These are phyloP conservation scores for Talaromyces thailandensis DNA, from an alignment of 495 filamentous ascomycete genomes.

Conservation along the genomic window DNA sequence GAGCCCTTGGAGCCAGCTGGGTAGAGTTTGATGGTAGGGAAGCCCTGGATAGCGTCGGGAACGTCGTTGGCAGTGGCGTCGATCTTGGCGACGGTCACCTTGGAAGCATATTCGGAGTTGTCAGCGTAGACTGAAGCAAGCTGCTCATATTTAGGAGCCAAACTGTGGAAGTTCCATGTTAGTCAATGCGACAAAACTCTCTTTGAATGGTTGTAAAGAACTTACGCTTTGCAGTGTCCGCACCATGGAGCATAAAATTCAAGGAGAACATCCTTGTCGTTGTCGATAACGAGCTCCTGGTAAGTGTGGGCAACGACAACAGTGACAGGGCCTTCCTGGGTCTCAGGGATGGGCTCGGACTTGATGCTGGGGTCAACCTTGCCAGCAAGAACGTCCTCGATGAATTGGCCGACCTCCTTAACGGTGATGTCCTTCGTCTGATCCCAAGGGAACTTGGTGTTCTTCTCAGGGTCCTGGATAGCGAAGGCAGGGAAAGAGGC, in stretches of 20 bases:
- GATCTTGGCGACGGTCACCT: constrained; percentile 94
- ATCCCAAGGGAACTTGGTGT: constrained; percentile 93
- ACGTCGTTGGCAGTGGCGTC: constrained; percentile 96
- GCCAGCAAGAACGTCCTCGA: constrained; percentile 78
- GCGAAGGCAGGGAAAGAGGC: constrained; percentile 95
- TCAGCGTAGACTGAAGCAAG: constrained; percentile 73
- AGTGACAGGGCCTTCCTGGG: constrained; percentile 79
- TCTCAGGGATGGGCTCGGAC: constrained; percentile 94
- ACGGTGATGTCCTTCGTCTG: constrained; percentile 72
- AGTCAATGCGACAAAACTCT: not conserved
- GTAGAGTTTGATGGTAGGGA: constrained; percentile 99
- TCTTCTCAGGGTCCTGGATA: constrained; percentile 93
- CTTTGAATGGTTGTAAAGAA: constrained; percentile 1
- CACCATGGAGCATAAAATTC: constrained; percentile 99
- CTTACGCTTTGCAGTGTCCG: constrained; percentile 92
- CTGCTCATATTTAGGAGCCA: constrained; percentile 70
- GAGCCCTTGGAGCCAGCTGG: constrained; percentile 79
- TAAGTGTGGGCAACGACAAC: constrained; percentile 93
- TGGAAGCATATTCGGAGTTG: constrained; percentile 58
- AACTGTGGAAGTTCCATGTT: constrained; percentile 19
- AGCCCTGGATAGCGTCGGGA: constrained; percentile 91
- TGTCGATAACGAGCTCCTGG: constrained; percentile 83
- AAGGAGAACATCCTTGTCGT: constrained; percentile 92
- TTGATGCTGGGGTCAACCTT: constrained; percentile 94
- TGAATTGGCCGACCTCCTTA: constrained; percentile 72